A percentile compares a stretch with the other conserved stretches of the same genome.
These are phyloP conservation scores for Venturiaceae sp. DNA, from an alignment of 2,329 filamentous ascomycete species.

Conservation along the genomic window DNA sequence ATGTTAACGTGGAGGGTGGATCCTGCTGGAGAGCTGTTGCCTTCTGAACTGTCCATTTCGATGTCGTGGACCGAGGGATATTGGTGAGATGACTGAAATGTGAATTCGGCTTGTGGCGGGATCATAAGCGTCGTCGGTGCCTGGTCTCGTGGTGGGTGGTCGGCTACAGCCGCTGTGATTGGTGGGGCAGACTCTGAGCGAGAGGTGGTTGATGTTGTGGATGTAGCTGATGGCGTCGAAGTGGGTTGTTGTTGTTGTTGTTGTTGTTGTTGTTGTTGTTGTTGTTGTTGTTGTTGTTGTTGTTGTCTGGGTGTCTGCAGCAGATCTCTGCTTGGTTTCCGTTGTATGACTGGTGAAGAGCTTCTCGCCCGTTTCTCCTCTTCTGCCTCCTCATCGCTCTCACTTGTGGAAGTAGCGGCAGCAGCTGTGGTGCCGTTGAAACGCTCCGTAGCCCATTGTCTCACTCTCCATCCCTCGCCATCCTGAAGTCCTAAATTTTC, in stretches of 20 bases:
- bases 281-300: not conserved
- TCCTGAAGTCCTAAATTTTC: conserved; percentile 69
- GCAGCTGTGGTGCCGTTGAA: conserved; percentile 52
- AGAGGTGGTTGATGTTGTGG: not conserved
- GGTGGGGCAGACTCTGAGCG: conserved; percentile 18
- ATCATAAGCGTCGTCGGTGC: conserved; percentile 11
- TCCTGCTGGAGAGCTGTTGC: conserved; percentile 18
- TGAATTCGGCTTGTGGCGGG: conserved; percentile 41
- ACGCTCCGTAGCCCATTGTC: conserved; percentile 60
- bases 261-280: not conserved
- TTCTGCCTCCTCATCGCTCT: conserved; percentile 61
- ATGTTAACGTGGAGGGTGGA: conserved; percentile 9
- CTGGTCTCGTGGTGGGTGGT: conserved; percentile 9
- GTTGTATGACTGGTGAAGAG: conserved; percentile 49
- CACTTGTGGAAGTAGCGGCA: conserved; percentile 37
- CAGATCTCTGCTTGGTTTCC: conserved; percentile 35
- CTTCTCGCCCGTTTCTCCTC: conserved; percentile 47
- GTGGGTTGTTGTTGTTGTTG: conserved; percentile 1
- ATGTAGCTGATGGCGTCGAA: not conserved
- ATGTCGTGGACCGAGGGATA: conserved; percentile 43
- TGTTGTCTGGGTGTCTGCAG: conserved; percentile 3
- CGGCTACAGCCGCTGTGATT: conserved; percentile 8
- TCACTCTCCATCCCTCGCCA: conserved; percentile 62
- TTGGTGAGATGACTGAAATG: conserved; percentile 55
- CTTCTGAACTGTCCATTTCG: conserved; percentile 39